phyloP scores from a whole-genome alignment of 495 filamentous ascomycete species.

The Hypoxylon lienhwacheense region DNA sequence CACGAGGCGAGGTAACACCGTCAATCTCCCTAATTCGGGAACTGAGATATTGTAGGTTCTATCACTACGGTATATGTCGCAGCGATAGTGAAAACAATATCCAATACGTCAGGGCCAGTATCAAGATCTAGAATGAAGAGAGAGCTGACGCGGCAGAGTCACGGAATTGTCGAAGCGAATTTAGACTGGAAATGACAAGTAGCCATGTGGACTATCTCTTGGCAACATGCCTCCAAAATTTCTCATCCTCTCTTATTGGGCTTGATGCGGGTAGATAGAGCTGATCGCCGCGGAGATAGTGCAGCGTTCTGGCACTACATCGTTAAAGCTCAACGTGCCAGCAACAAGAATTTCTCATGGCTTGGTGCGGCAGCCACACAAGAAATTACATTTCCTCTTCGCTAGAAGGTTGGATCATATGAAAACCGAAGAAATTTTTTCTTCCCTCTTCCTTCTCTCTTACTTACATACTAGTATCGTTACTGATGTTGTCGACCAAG shows the following conservation, averaged over 20 bases:
- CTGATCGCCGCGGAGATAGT: neutral
- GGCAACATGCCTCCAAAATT: conserved; percentile 16
- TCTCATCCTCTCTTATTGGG: neutral
- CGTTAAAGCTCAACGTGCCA: neutral
- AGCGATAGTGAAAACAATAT: conserved; percentile 2
- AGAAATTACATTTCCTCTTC: too few species aligned
- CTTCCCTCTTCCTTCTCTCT: neutral
- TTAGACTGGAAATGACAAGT: conserved; percentile 13
- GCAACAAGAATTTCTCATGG: too few species aligned
- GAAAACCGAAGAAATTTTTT: conserved; percentile 13
- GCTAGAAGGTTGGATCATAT: conserved; percentile 11
- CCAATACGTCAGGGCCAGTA: neutral
- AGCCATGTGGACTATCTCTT: conserved; percentile 24
- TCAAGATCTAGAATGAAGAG: neutral
- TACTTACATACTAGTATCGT: conserved; percentile 7
- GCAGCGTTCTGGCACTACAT: neutral
- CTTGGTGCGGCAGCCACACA: too few species aligned
- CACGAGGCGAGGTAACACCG: conserved; percentile 34
- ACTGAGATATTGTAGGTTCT: conserved; percentile 24
- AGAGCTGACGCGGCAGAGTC: conserved; percentile 1
- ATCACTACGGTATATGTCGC: conserved; percentile 9
- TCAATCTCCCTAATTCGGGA: conserved; percentile 21
- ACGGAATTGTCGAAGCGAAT: conserved; percentile 14
- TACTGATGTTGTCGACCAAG: conserved; percentile 18
- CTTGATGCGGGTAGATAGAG: neutral